phyloP scores from a whole-genome alignment of 345 rosid species.

The Orychophragmus violaceus region DNA sequence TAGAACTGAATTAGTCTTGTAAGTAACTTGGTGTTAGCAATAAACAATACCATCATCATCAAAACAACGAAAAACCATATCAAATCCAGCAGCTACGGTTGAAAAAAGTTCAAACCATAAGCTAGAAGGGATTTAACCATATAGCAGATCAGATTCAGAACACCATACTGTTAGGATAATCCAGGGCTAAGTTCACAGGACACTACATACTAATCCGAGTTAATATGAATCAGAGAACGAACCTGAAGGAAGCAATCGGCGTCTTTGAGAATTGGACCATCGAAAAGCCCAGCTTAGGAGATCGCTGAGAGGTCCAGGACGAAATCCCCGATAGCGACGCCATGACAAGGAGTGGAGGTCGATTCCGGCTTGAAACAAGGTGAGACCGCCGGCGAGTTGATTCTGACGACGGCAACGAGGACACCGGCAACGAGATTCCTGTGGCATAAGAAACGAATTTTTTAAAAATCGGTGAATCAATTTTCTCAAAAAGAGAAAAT shows the following conservation, averaged over 20 bases:
- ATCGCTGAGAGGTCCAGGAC: constrained; percentile 75
- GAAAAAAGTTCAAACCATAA: too few relatives aligned
- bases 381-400: too few relatives aligned
- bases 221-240: not conserved
- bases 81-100: not conserved
- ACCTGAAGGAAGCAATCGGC: constrained; percentile 93
- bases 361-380: constrained; percentile 62
- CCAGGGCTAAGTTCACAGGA: not conserved
- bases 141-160: constrained; percentile 10
- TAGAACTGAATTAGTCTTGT: not conserved
- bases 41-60: not conserved
- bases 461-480: too few relatives aligned
- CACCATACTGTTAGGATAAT: not conserved
- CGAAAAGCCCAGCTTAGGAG: constrained; percentile 69
- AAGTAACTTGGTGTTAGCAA: not conserved
- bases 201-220: not conserved
- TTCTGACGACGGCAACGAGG: too few relatives aligned
- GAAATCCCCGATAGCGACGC: constrained; percentile 74
- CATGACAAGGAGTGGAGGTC: constrained; percentile 54
- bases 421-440: too few relatives aligned
- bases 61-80: not conserved
- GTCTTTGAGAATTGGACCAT: constrained; percentile 51
- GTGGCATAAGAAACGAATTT: too few relatives aligned
- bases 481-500: too few relatives aligned
- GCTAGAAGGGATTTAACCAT: constrained; percentile 6